Percentiles rank a stretch among this genome's conserved stretches.
Conservation (phyloP, 2,329 filamentous ascomycete species). For the Colletotrichum sp. region DNA sequence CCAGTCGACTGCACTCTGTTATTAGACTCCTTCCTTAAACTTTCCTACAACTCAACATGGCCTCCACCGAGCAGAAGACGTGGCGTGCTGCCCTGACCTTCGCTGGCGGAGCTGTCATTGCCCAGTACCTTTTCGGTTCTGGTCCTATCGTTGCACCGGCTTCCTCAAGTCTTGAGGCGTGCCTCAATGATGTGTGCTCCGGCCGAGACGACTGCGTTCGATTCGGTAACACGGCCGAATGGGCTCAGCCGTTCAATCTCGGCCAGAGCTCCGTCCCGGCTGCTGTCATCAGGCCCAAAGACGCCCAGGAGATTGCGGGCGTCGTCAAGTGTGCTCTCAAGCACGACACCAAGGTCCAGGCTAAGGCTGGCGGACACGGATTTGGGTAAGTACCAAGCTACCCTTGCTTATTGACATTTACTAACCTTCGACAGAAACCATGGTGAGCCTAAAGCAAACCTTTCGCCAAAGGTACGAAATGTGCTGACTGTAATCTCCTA, state of each 20-base stretch:
- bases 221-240: slow-evolving; percentile 38
- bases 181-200: slow-evolving; percentile 50
- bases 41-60: not conserved
- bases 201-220: slow-evolving; percentile 48
- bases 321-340: slow-evolving; percentile 61
- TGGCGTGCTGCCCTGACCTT: not conserved
- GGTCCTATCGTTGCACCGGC: not conserved
- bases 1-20: not conserved
- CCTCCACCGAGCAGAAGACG: not conserved
- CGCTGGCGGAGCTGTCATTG: not conserved
- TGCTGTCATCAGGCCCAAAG: slow-evolving; percentile 61
- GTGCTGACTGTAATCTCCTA: not conserved
- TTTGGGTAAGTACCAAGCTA: slow-evolving; percentile 52
- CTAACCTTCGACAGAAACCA: not conserved
- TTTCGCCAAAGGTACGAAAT: not conserved
- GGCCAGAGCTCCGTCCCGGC: slow-evolving; percentile 52
- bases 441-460: not conserved
- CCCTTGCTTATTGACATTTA: not conserved
- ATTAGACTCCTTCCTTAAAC: not conserved
- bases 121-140: not conserved
- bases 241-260: slow-evolving; percentile 59
- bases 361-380: slow-evolving; percentile 67
- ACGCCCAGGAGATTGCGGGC: slow-evolving; percentile 55
- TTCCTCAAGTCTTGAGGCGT: slow-evolving; percentile 38
- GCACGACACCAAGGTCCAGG: slow-evolving; percentile 58